Conservation (phyloP, 169 alveolate genomes). For the Plasmodium yoelii region DNA sequence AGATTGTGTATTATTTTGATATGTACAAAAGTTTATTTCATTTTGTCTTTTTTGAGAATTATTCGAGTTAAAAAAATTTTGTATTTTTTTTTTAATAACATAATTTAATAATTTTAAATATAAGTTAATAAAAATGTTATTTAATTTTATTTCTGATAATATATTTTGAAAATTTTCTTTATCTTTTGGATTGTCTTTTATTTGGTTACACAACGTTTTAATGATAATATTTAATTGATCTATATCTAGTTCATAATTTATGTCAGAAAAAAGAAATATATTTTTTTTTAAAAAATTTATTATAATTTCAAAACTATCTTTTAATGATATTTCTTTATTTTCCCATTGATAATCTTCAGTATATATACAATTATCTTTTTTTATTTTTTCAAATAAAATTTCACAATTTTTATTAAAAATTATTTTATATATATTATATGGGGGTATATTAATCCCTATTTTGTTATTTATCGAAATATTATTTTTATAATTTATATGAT, state of each 20-base stretch:
- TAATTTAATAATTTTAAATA: constrained; percentile 20
- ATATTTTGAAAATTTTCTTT: not conserved
- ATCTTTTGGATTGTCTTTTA: not conserved
- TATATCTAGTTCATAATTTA: not conserved
- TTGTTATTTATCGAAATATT: constrained; percentile 19
- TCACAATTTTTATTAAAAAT: not conserved
- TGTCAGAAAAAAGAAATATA: not conserved
- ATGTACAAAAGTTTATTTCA: not conserved
- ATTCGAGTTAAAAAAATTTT: constrained; percentile 5
- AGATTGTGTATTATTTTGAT: not conserved
- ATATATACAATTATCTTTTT: constrained; percentile 36
- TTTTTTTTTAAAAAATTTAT: constrained; percentile 18
- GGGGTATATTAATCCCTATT: constrained; percentile 31
- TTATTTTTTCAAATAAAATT: not conserved
- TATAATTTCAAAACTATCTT: constrained; percentile 18
- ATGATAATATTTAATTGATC: not conserved
- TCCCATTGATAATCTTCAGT: constrained; percentile 25
- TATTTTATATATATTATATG: constrained; percentile 22
- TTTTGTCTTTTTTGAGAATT: not conserved
- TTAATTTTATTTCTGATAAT: constrained; percentile 10
- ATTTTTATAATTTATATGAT: not conserved
- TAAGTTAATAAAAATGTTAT: constrained; percentile 21
- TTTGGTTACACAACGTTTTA: not conserved
- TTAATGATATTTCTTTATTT: constrained; percentile 3
- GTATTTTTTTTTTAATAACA: constrained; percentile 24